Conservation (phyloP, 192 early-diverging fungal genomes). For the Helicostylum pulchrum region DNA sequence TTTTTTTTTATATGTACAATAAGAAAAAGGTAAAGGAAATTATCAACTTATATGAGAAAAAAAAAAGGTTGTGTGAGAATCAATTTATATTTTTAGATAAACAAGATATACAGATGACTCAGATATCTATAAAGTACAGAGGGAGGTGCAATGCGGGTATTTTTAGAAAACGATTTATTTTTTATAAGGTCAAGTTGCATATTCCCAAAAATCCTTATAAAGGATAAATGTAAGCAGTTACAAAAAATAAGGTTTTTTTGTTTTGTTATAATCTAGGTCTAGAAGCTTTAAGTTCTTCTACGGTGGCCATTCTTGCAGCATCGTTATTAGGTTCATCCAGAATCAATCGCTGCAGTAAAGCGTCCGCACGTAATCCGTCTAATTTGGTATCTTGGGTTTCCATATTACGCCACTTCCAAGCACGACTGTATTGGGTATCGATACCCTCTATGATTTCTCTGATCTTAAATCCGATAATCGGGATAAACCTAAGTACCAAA, state of each 20-base stretch:
- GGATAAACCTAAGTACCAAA: constrained; percentile 31
- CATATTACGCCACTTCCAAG: constrained; percentile 9
- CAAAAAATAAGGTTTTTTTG: neutral
- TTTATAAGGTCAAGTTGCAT: no score
- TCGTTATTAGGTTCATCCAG: constrained; percentile 5
- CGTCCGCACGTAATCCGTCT: constrained; percentile 12
- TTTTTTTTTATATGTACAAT: no score
- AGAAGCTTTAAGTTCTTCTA: constrained; percentile 12
- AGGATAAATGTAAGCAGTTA: no score
- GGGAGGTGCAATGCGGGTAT: no score
- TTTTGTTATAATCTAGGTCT: constrained; percentile 17
- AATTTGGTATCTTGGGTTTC: constrained; percentile 3
- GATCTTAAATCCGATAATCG: constrained; percentile 43
- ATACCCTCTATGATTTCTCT: constrained; percentile 43
- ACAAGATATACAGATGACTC: no score
- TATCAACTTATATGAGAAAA: neutral
- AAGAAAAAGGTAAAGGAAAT: no score
- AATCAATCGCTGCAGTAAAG: neutral
- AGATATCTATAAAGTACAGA: no score
- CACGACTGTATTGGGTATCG: constrained; percentile 2
- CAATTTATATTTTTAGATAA: no score
- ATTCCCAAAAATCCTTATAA: no score
- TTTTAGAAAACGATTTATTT: no score
- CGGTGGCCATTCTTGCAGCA: constrained; percentile 12
- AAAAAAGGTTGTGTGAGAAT: no score